A percentile compares a stretch with the other conserved stretches of the same genome.
phyloP scores from a whole-genome alignment of 306 rosid genomes.

The Cyclanthera cordifolia region DNA sequence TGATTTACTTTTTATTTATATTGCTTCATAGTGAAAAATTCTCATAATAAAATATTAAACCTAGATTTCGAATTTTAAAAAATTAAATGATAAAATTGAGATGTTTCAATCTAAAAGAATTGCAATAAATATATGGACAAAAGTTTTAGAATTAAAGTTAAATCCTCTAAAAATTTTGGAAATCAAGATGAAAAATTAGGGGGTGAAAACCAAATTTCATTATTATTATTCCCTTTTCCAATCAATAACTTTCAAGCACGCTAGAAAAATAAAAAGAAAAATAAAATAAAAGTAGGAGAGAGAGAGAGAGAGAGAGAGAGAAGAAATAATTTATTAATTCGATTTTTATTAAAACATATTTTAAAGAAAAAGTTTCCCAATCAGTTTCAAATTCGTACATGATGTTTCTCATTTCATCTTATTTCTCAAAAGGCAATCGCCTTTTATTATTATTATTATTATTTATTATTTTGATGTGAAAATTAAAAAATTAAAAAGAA shows the following conservation, averaged over 20 bases:
- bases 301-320: not conserved
- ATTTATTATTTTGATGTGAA: not conserved
- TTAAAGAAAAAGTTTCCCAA: not conserved
- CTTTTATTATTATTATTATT: not conserved
- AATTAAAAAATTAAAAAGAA: not conserved
- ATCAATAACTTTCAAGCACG: constrained; percentile 11
- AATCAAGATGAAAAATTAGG: not conserved
- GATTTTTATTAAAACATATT: not conserved
- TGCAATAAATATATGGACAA: not conserved
- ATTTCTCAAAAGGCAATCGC: constrained; percentile 8
- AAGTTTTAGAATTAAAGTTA: not conserved
- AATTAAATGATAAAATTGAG: not conserved
- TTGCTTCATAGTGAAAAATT: too few species aligned
- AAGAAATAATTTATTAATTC: not conserved
- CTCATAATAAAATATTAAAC: too few species aligned
- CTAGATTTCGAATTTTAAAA: not conserved
- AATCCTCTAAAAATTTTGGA: not conserved
- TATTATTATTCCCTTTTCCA: not conserved
- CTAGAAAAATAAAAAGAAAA: not conserved
- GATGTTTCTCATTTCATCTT: constrained; percentile 7
- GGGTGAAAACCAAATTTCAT: not conserved
- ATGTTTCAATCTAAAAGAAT: too few species aligned
- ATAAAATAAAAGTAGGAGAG: too few species aligned
- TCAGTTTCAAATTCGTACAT: constrained; percentile 14
- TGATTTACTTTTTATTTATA: too few species aligned